phyloP scores from a whole-genome alignment of 164 flowering plant genomes.

The Malania oleifera region DNA sequence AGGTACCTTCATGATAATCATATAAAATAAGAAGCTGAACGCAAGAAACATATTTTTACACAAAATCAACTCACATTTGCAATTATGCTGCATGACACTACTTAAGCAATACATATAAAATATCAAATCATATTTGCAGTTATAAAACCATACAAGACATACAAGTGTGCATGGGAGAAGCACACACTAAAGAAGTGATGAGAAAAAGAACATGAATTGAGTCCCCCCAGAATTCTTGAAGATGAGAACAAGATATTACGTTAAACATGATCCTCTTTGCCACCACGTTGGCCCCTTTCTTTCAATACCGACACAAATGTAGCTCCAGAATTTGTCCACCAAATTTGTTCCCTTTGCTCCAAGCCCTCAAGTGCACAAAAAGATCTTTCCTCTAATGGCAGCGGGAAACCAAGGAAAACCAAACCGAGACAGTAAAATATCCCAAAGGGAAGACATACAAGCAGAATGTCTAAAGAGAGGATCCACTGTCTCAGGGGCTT shows the following conservation, averaged over 20 bases:
- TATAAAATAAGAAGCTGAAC: no score
- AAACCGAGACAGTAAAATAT: conserved; percentile 20
- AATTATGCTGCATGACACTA: no score
- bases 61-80: no score
- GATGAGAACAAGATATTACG: neutral
- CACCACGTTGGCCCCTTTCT: neutral
- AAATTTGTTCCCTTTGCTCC: conserved; percentile 14
- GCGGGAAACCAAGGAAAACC: conserved; percentile 12
- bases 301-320: neutral
- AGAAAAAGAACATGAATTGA: neutral
- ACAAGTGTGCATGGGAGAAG: no score
- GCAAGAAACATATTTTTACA: no score
- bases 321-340: conserved; percentile 12
- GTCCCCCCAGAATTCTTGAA: neutral
- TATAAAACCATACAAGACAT: no score
- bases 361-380: conserved; percentile 16
- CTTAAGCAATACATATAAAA: no score
- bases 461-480: conserved; percentile 4
- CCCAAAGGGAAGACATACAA: conserved; percentile 15
- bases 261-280: neutral
- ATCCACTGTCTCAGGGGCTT: conserved; percentile 21
- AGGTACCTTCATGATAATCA: no score
- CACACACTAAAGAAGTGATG: neutral
- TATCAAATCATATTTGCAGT: no score
- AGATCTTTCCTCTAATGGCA: conserved; percentile 4